Evolutionary conservation across 768 basidiomycete genomes (phyloP), one percentile per base, ranked within the genome.

Genomic region (Suillus luteus): DNA sequence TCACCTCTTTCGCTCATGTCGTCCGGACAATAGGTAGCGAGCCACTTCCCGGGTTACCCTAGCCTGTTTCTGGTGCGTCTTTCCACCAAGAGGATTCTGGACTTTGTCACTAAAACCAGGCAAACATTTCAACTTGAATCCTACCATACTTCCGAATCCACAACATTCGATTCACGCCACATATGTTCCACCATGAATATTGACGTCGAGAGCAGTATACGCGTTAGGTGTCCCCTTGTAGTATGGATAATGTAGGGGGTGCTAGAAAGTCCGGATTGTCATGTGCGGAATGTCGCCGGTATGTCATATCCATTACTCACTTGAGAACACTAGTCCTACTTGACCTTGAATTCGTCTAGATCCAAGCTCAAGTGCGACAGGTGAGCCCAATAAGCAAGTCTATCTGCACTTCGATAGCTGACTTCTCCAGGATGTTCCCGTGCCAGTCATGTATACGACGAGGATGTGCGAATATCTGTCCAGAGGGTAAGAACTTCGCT

Each of bases 301-400:
- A 59, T 15, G 72, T 62, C 55, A 31, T 38, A n/a, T 40, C 38
- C n/a, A 40, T 15, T 38, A 48, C 19, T 58, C 27, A 52, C 46
- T 44, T 51, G 31, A 65, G 54, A 44, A 19, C 64, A 55, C 37
- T 37, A 52, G 51, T 55, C 60, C 59, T 48, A 61, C 15, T 38
- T 55, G 38, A 62, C 48, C 48, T n/a, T 58, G 41, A 24, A 31
- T 46, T 17, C 55, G 43, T 44, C 24, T 41, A 78, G 84, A 66
- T 84, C 84, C 27, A 86, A 86, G 71, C 74, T 86, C 49, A 85
- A 82, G 71, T 86, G 85, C 66, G 83, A 85, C 69, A 77, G 85
- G 75, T 73, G 38, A 54, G 63, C 48, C 33, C 49, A 59, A 58
- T n/a, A 22, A 17, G 24, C 35, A 43, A 54, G 15, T 58, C 24